Base-by-base conservation (phyloP, 164 flowering plant genomes). In the Vitis riparia region DNA sequence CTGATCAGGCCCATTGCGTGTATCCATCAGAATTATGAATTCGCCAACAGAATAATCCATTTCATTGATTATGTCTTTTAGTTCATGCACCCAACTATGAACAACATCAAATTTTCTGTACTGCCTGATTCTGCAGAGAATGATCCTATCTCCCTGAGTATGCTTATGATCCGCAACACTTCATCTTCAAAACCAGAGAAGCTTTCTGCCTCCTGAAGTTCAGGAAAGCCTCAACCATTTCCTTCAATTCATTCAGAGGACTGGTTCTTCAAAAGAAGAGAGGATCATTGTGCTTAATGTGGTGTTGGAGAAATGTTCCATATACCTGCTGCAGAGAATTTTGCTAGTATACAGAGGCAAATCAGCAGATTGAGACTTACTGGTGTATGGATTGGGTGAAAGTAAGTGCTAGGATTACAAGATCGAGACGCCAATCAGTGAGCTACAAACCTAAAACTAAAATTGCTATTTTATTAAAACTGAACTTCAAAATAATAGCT, bases 31-130 rank as follows among this genome's bases (percentile, higher is more conserved):
- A 65, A 78, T 52, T 27, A 74, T 37, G 48, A 74, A 68, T 49
- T 71, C 68, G 52, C 68, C 78, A 10, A 78, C 16, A 8, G 27
- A 61, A 51, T 78, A 67, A 29, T 78, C 78, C 55, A 53, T 65
- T 15, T 65, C 66, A 44, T 64, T 50, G 27, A 74, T 17, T n/a
- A 62, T 8, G 55, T 56, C 55, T 56, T 29, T 75, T 65, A 74
- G 37, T 47, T 64, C 75, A 9, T 17, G 51, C 14, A 63, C 50
- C 77, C 75, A 74, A 49, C 65, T 51, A 65, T 11, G 19, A 51
- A 27, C 65, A 29, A 48, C 32, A 51, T 29, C 63, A 65, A 50
- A 44, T 9, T 23, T 47, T 49, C 67, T 30, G 7, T 66, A 8
- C 56, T 49, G 44, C 62, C 37, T 58, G 44, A 51, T 7, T 59